Evolutionary conservation across 225 moss, liverwort and hornwort genomes (phyloP).

Genomic region (Physcomitrellopsis africana): DNA sequence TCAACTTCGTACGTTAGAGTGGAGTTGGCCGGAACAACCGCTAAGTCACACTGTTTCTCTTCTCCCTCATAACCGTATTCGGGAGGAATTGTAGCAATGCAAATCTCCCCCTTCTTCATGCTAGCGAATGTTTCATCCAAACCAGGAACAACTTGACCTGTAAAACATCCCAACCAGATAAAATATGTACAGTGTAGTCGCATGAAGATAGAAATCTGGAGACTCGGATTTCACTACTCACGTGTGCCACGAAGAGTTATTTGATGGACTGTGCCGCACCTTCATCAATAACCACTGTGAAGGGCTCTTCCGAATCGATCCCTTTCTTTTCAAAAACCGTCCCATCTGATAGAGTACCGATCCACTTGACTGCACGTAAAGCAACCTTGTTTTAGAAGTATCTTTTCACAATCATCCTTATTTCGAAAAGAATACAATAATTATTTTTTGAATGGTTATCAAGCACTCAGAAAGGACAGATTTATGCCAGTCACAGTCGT

Average conservation of each 20-base stretch:
- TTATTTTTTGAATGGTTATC: background rate
- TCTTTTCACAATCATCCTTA: background rate
- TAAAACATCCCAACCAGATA: conserved; percentile 23
- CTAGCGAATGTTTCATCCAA: conserved; percentile 71
- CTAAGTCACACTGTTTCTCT: conserved; percentile 61
- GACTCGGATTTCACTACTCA: background rate
- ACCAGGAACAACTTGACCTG: conserved; percentile 83
- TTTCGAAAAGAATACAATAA: background rate
- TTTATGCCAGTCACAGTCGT: conserved; percentile 65
- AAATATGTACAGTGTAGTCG: background rate
- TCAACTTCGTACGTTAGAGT: conserved; percentile 78
- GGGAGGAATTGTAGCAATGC: conserved; percentile 60
- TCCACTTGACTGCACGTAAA: conserved; percentile 72
- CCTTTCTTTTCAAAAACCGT: conserved; percentile 88
- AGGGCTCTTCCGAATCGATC: conserved; percentile 57
- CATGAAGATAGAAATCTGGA: too few species aligned
- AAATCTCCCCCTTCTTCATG: conserved; percentile 88
- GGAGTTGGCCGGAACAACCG: conserved; percentile 78
- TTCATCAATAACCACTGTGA: conserved; percentile 76
- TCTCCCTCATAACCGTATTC: conserved; percentile 73
- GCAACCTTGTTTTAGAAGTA: conserved; percentile 28
- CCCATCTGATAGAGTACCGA: conserved; percentile 71
- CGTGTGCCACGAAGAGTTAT: background rate
- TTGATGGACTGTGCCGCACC: conserved; percentile 42
- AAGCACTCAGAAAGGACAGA: background rate